These are phyloP conservation scores for Gynochthodes officinalis DNA, from an alignment of 257 asterid genomes.

Conservation along the genomic window DNA sequence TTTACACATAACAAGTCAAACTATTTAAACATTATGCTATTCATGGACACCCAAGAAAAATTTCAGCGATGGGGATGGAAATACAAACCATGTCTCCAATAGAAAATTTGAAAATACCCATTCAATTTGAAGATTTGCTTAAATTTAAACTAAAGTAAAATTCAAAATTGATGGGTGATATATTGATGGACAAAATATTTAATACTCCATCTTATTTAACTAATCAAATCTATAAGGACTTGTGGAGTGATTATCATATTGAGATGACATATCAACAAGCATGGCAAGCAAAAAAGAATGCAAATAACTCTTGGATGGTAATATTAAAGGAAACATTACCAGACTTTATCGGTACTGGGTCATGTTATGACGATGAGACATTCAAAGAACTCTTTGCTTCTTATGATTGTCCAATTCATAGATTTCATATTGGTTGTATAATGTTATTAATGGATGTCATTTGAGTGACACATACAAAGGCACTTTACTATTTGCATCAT, in stretches of 20 bases:
- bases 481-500: constrained; percentile 14
- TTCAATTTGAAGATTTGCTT: background rate
- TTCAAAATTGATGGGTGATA: background rate
- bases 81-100: background rate
- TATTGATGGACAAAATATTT: background rate
- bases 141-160: background rate
- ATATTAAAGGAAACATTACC: constrained; percentile 14
- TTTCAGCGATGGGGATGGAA: background rate
- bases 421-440: constrained; percentile 16
- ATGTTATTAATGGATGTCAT: constrained; percentile 17
- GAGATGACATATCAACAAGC: constrained; percentile 9
- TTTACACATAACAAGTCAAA: constrained; percentile 18
- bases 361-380: constrained; percentile 14
- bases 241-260: background rate
- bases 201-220: background rate
- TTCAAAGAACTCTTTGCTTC: constrained; percentile 15
- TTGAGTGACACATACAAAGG: constrained; percentile 18
- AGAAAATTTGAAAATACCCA: background rate
- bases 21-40: constrained; percentile 12
- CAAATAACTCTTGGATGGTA: constrained; percentile 3
- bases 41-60: constrained; percentile 13
- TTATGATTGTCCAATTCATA: constrained; percentile 18
- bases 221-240: background rate
- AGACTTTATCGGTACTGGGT: constrained; percentile 13
- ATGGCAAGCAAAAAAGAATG: background rate